Evolutionary conservation across 106 monocot species (phyloP).

Genomic region (Dendrobium chrysotoxum): DNA sequence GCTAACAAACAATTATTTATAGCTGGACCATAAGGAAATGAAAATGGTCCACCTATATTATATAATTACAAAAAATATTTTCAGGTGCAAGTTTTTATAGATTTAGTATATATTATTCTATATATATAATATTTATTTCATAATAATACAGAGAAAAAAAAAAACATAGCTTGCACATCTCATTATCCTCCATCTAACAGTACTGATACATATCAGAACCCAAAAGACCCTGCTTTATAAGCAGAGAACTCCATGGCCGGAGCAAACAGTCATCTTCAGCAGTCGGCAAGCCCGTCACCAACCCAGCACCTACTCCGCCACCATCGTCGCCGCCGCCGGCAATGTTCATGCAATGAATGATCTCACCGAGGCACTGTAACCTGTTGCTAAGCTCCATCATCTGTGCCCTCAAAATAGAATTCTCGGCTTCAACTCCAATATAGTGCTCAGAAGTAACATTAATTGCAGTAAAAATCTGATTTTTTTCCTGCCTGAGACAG

Average conservation of each 20-base stretch:
- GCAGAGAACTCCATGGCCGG: constrained; percentile 20
- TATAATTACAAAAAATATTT: too few relatives aligned
- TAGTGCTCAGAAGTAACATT: constrained; percentile 30
- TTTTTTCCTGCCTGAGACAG: constrained; percentile 42
- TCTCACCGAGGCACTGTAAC: constrained; percentile 46
- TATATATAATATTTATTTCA: neutral
- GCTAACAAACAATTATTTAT: too few relatives aligned
- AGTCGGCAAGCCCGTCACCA: neutral
- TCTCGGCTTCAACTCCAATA: constrained; percentile 40
- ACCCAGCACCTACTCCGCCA: neutral
- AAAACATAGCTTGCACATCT: neutral
- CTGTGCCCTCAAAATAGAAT: constrained; percentile 55
- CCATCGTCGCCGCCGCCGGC: neutral
- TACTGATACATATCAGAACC: constrained; percentile 23
- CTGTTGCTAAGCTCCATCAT: constrained; percentile 40
- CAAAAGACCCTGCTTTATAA: constrained; percentile 8
- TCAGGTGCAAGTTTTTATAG: too few relatives aligned
- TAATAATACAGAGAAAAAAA: neutral
- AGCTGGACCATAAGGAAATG: too few relatives aligned
- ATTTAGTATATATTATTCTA: neutral
- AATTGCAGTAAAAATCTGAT: constrained; percentile 26
- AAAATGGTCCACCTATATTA: too few relatives aligned
- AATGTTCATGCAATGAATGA: constrained; percentile 29
- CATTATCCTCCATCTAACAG: constrained; percentile 4
- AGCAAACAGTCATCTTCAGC: constrained; percentile 10